phyloP scores from a whole-genome alignment of 495 filamentous ascomycete species.

The Aspergillus leporis region DNA sequence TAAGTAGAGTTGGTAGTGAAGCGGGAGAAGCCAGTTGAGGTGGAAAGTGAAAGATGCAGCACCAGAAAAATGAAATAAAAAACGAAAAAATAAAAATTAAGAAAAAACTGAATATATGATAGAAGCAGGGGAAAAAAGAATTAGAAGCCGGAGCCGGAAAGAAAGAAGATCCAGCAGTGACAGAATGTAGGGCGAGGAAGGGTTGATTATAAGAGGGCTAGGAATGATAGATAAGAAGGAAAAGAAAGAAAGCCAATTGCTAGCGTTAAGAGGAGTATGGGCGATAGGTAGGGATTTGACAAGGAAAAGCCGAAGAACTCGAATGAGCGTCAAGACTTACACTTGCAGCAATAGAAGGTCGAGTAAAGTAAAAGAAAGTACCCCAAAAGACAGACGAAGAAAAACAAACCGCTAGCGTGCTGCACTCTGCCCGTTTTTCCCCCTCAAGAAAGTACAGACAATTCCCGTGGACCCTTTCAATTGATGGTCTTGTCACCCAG shows the following conservation, averaged over 20 bases:
- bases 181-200: conserved; percentile 16
- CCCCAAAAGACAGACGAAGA: conserved; percentile 10
- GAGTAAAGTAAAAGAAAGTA: conserved; percentile 14
- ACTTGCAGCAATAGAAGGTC: conserved; percentile 18
- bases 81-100: neutral
- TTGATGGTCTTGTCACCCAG: conserved; percentile 12
- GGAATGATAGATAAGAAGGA: conserved; percentile 7
- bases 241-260: conserved; percentile 9
- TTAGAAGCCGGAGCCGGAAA: conserved; percentile 3
- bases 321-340: conserved; percentile 12
- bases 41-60: conserved; percentile 4
- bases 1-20: conserved; percentile 4
- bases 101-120: neutral
- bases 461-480: conserved; percentile 18
- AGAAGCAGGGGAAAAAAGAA: neutral
- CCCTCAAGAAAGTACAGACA: conserved; percentile 17
- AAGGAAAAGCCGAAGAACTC: conserved; percentile 3
- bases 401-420: conserved; percentile 30
- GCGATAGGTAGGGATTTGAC: conserved; percentile 2
- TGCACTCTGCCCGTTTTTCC: conserved; percentile 31
- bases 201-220: conserved; percentile 10
- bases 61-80: neutral
- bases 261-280: conserved; percentile 7
- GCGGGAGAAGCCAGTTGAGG: conserved; percentile 2
- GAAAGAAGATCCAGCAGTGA: conserved; percentile 12